Percentiles rank a stretch among this genome's conserved stretches.
Conservation (phyloP, 306 rosid species). For the Prinsepia uniflora region DNA sequence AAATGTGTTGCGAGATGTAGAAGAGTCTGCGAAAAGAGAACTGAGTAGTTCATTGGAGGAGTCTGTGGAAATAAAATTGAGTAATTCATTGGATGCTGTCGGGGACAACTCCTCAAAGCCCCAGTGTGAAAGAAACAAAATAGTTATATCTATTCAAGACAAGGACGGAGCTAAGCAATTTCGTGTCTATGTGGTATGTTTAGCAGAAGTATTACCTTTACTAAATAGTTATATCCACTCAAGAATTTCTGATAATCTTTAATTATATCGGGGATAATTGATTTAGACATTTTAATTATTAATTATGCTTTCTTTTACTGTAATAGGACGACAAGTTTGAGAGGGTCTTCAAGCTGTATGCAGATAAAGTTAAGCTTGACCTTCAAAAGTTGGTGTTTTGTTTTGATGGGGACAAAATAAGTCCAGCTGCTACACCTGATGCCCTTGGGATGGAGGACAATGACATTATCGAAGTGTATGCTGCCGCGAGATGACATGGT, state of each 20-base stretch:
- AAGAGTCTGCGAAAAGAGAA: slow-evolving; percentile 53
- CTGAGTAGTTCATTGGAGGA: slow-evolving; percentile 36
- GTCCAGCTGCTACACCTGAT: slow-evolving; percentile 57
- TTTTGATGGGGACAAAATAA: slow-evolving; percentile 84
- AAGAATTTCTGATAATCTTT: background rate
- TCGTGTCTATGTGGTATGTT: slow-evolving; percentile 68
- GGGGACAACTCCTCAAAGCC: slow-evolving; percentile 41
- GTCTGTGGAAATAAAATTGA: slow-evolving; percentile 39
- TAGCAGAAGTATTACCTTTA: slow-evolving; percentile 1
- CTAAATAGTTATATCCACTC: no score
- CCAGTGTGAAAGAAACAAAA: slow-evolving; percentile 50
- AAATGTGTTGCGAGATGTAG: slow-evolving; percentile 41
- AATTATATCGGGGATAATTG: background rate
- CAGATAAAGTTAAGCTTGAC: slow-evolving; percentile 63
- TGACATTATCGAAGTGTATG: slow-evolving; percentile 78
- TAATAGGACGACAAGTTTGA: slow-evolving; percentile 82
- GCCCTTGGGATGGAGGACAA: slow-evolving; percentile 77
- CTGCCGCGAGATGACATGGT: slow-evolving; percentile 56
- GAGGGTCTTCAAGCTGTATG: slow-evolving; percentile 67
- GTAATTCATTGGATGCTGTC: slow-evolving; percentile 27
- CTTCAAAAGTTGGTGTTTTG: slow-evolving; percentile 45
- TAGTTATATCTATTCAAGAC: slow-evolving; percentile 70
- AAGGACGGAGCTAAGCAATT: slow-evolving; percentile 64
- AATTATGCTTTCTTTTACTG: background rate
- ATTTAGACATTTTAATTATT: background rate